Evolutionary conservation across 164 flowering plant species (phyloP).

Genomic region (Aristolochia contorta): DNA sequence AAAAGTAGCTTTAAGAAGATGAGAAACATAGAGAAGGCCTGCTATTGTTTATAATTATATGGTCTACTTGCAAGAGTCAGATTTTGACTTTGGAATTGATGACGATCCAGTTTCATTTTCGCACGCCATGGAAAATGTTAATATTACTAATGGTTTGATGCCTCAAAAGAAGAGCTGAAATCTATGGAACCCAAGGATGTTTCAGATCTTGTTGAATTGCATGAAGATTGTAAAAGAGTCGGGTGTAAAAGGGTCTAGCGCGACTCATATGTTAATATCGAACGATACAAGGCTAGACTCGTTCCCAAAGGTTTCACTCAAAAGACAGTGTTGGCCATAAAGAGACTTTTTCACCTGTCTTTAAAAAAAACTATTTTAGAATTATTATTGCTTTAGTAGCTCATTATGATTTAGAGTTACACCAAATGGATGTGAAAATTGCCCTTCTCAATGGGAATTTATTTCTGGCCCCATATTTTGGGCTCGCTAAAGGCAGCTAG

Average conservation of each 20-base stretch:
- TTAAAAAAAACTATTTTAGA: not conserved
- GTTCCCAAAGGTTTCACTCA: slow-evolving; percentile 3
- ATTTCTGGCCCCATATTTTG: too few relatives aligned
- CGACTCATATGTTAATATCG: not conserved
- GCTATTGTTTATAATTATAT: not conserved
- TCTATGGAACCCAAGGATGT: slow-evolving; percentile 1
- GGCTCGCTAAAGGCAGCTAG: too few relatives aligned
- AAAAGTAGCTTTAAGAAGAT: too few relatives aligned
- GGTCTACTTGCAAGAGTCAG: too few relatives aligned
- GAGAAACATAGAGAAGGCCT: not conserved
- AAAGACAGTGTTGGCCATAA: too few relatives aligned
- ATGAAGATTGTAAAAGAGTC: too few relatives aligned
- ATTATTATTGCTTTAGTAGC: slow-evolving; percentile 3
- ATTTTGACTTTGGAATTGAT: slow-evolving; percentile 1
- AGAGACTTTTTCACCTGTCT: too few relatives aligned
- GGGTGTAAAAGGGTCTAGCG: slow-evolving; percentile 1
- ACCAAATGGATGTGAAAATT: not conserved
- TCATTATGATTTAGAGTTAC: slow-evolving; percentile 4
- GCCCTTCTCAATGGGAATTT: too few relatives aligned
- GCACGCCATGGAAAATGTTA: slow-evolving; percentile 2
- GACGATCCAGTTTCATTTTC: slow-evolving; percentile 1
- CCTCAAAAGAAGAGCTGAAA: slow-evolving; percentile 1
- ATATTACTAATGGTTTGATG: too few relatives aligned
- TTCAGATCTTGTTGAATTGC: slow-evolving; percentile 4
- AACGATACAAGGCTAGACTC: not conserved